Conservation (phyloP, 768 basidiomycete genomes). For the Termitomyces sp. region DNA sequence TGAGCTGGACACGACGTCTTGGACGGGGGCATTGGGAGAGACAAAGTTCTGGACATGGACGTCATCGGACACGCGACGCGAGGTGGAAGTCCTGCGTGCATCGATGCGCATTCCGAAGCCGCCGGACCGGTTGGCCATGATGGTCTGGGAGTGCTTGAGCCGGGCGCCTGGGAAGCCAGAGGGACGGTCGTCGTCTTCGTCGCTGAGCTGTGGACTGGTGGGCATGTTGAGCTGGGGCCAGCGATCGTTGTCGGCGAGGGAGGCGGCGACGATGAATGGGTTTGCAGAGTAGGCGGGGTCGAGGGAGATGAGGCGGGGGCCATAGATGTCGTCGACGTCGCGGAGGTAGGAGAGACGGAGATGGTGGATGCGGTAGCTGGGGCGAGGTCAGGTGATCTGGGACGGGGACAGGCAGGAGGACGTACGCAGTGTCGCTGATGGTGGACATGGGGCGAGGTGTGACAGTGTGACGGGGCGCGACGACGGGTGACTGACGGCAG, state of each 20-base stretch:
- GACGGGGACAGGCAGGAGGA: background rate
- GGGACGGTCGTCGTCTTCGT: slow-evolving; percentile 50
- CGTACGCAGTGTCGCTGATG: slow-evolving; percentile 60
- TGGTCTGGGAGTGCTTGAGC: slow-evolving; percentile 85
- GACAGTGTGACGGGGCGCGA: too few species aligned
- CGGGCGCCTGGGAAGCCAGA: slow-evolving; percentile 43
- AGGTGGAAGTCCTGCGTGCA: slow-evolving; percentile 53
- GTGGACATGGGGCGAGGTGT: slow-evolving; percentile 41
- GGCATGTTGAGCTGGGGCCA: slow-evolving; percentile 85
- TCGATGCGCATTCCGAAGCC: slow-evolving; percentile 74
- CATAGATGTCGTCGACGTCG: slow-evolving; percentile 83
- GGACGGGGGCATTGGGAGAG: slow-evolving; percentile 26
- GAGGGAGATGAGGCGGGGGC: slow-evolving; percentile 73
- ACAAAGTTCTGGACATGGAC: slow-evolving; percentile 32
- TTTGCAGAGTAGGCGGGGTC: slow-evolving; percentile 75
- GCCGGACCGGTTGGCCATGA: slow-evolving; percentile 72
- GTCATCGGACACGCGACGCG: slow-evolving; percentile 42
- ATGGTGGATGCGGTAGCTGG: slow-evolving; percentile 72
- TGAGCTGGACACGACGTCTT: slow-evolving; percentile 25
- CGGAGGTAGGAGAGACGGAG: slow-evolving; percentile 86
- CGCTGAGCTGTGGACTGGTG: slow-evolving; percentile 65
- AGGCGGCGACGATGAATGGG: slow-evolving; percentile 76
- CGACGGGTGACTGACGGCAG: too few species aligned
- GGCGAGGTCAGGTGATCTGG: background rate
- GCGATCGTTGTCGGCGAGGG: slow-evolving; percentile 69